Percentiles rank a stretch among this genome's conserved stretches.
Evolutionary conservation across 2,329 filamentous ascomycete species (phyloP).

Genomic region (Clonostachys solani): DNA sequence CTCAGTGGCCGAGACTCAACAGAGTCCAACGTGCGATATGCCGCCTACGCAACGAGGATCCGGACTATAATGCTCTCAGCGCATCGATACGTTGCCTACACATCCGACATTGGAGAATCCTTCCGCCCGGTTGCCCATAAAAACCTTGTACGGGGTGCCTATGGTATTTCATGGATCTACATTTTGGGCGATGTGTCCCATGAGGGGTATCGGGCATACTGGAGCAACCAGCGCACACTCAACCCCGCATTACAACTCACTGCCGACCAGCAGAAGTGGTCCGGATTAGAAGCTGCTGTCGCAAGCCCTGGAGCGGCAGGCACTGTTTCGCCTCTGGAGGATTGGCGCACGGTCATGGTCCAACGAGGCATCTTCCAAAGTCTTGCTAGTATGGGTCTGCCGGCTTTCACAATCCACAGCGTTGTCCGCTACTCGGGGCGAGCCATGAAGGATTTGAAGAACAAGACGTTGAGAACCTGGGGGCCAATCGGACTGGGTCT

Average conservation of each 20-base stretch:
- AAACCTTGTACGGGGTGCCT: slow-evolving; percentile 73
- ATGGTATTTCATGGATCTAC: slow-evolving; percentile 90
- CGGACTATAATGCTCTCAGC: slow-evolving; percentile 85
- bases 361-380: slow-evolving; percentile 89
- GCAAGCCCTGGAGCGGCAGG: slow-evolving; percentile 28
- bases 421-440: slow-evolving; percentile 85
- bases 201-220: slow-evolving; percentile 94
- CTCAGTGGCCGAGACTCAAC: slow-evolving; percentile 63
- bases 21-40: slow-evolving; percentile 83
- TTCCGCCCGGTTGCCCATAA: slow-evolving; percentile 93
- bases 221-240: slow-evolving; percentile 73
- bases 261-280: slow-evolving; percentile 39
- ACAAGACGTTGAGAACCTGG: slow-evolving; percentile 73
- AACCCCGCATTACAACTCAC: slow-evolving; percentile 61
- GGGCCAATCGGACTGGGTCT: slow-evolving; percentile 83
- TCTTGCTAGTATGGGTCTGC: slow-evolving; percentile 88
- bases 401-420: slow-evolving; percentile 89
- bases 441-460: slow-evolving; percentile 82
- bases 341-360: slow-evolving; percentile 86
- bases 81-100: slow-evolving; percentile 96
- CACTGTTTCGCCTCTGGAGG: slow-evolving; percentile 68
- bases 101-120: slow-evolving; percentile 91
- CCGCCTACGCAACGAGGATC: slow-evolving; percentile 81
- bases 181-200: slow-evolving; percentile 85
- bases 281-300: slow-evolving; percentile 28